Percentiles rank a stretch among this genome's conserved stretches.
Evolutionary conservation across 2,329 filamentous ascomycete genomes (phyloP).

Genomic region (Fonsecaea erecta): DNA sequence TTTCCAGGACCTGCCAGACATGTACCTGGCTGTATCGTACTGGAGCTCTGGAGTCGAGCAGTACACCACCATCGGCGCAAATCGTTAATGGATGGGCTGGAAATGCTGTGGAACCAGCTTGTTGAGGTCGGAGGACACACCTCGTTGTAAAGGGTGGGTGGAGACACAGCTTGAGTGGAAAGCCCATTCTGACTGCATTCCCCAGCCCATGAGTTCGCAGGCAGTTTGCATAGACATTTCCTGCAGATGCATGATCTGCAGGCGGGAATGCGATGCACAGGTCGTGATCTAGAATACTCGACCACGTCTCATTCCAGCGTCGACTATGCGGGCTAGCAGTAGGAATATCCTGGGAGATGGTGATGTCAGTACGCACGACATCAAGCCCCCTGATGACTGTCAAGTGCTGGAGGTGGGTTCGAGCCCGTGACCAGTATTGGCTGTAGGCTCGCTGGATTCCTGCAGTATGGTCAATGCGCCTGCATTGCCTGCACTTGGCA

Average conservation of each 20-base stretch:
- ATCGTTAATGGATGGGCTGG: not conserved
- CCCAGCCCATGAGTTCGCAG: constrained; percentile 5
- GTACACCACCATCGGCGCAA: not conserved
- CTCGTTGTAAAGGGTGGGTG: constrained; percentile 5
- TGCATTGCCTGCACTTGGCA: constrained; percentile 10
- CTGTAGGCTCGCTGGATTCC: constrained; percentile 2
- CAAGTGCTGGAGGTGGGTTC: constrained; percentile 2
- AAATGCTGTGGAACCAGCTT: not conserved
- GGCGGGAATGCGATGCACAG: constrained; percentile 4
- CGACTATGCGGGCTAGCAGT: not conserved
- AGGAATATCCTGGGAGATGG: constrained; percentile 5
- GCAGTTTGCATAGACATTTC: constrained; percentile 14
- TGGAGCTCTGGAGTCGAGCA: constrained; percentile 39
- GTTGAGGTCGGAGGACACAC: not conserved
- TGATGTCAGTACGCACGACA: constrained; percentile 12
- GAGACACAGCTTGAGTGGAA: not conserved
- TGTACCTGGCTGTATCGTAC: constrained; percentile 50
- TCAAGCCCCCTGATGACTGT: not conserved
- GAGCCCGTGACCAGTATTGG: constrained; percentile 5
- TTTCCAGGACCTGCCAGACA: constrained; percentile 51
- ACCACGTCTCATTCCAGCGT: not conserved
- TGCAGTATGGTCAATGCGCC: constrained; percentile 23
- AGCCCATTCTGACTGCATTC: not conserved
- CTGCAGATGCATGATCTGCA: not conserved
- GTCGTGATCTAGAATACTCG: not conserved